Percentiles rank a stretch among this genome's conserved stretches.
phyloP scores from a whole-genome alignment of 805 yeast genomes.

The Pichia deserticola region DNA sequence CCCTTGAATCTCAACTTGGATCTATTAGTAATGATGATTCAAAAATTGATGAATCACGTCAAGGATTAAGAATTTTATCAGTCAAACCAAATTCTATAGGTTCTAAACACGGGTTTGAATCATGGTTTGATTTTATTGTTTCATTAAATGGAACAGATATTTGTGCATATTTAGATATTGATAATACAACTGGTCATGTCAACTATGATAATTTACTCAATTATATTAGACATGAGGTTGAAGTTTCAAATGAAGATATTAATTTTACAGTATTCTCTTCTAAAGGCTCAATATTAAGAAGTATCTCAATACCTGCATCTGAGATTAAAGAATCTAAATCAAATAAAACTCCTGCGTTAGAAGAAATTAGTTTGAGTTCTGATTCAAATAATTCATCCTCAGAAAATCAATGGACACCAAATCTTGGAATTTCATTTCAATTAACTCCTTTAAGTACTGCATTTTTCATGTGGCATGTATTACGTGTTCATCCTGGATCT shows the following conservation, averaged over 20 bases:
- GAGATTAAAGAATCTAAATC: slow-evolving; percentile 14
- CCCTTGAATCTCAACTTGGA: slow-evolving; percentile 35
- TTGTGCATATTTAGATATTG: slow-evolving; percentile 21
- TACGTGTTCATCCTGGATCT: slow-evolving; percentile 61
- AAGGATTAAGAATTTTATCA: slow-evolving; percentile 54
- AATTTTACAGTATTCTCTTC: slow-evolving; percentile 74
- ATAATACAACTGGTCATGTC: slow-evolving; percentile 13
- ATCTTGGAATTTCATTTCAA: slow-evolving; percentile 63
- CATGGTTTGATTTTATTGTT: slow-evolving; percentile 85
- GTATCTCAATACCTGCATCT: slow-evolving; percentile 28
- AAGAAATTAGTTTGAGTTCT: slow-evolving; percentile 23
- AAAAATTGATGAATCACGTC: slow-evolving; percentile 10
- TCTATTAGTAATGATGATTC: slow-evolving; percentile 14
- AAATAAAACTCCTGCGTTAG: slow-evolving; percentile 13
- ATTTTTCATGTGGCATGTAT: slow-evolving; percentile 80
- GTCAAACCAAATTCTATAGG: slow-evolving; percentile 42
- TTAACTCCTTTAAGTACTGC: slow-evolving; percentile 71
- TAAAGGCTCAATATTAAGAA: slow-evolving; percentile 62
- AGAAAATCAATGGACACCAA: slow-evolving; percentile 11
- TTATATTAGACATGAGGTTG: slow-evolving; percentile 23
- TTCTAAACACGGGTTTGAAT: slow-evolving; percentile 52
- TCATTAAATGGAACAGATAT: slow-evolving; percentile 57
- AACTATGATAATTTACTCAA: slow-evolving; percentile 18
- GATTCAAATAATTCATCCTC: slow-evolving; percentile 2
- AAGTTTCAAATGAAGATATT: slow-evolving; percentile 26